Percentiles rank a stretch among this genome's conserved stretches.
Evolutionary conservation across 2,329 filamentous ascomycete genomes (phyloP).

Genomic region (Ceratocystis destructans): DNA sequence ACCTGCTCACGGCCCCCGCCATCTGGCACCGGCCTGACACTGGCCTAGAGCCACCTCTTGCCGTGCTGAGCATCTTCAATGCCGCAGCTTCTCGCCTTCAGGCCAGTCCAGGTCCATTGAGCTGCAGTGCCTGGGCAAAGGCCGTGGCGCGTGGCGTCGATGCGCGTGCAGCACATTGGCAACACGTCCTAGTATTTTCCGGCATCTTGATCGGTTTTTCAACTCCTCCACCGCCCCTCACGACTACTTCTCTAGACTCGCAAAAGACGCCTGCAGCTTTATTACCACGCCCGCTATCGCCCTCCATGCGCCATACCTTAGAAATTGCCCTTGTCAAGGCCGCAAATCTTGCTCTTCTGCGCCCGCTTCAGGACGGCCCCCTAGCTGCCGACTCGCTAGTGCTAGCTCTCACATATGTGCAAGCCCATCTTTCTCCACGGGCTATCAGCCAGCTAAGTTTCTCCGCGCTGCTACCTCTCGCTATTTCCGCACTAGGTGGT

Average conservation of each 20-base stretch:
- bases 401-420: slow-evolving; percentile 62
- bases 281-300: slow-evolving; percentile 41
- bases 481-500: slow-evolving; percentile 54
- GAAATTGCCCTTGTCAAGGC: slow-evolving; percentile 62
- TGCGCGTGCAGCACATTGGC: slow-evolving; percentile 54
- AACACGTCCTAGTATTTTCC: slow-evolving; percentile 67
- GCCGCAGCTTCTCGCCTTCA: slow-evolving; percentile 46
- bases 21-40: slow-evolving; percentile 49
- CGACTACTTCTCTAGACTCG: not conserved
- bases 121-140: slow-evolving; percentile 41
- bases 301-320: slow-evolving; percentile 49
- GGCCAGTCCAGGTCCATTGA: slow-evolving; percentile 30
- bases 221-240: slow-evolving; percentile 46
- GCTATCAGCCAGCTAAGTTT: slow-evolving; percentile 49
- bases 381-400: slow-evolving; percentile 42
- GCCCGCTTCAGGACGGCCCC: slow-evolving; percentile 29
- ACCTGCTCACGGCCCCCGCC: slow-evolving; percentile 56
- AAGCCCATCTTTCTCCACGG: slow-evolving; percentile 52
- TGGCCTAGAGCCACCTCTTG: slow-evolving; percentile 48
- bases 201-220: slow-evolving; percentile 55
- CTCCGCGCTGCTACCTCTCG: slow-evolving; percentile 54
- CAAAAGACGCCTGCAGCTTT: slow-evolving; percentile 40
- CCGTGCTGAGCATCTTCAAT: slow-evolving; percentile 58
- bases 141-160: slow-evolving; percentile 45
- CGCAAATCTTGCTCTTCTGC: slow-evolving; percentile 57